Evolutionary conservation across 2,329 filamentous ascomycete genomes (phyloP).

Genomic region (Nothopassalora personata): DNA sequence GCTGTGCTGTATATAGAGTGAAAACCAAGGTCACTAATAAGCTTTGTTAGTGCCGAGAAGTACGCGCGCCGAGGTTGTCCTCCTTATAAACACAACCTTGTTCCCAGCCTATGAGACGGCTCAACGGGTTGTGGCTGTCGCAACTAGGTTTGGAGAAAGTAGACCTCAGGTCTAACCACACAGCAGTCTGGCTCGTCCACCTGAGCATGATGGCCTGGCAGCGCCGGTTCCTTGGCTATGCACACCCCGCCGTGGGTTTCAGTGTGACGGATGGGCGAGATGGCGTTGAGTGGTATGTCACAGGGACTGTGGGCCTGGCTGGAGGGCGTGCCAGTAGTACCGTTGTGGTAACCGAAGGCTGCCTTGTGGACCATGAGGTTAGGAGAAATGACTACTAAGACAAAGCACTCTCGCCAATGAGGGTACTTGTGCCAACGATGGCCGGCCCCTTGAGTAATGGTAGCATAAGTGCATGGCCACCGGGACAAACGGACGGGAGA

Average conservation of each 20-base stretch:
- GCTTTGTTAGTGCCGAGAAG: too few species aligned
- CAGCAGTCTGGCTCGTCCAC: neutral
- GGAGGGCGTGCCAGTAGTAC: conserved; percentile 6
- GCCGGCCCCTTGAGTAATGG: conserved; percentile 9
- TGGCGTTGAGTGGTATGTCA: conserved; percentile 4
- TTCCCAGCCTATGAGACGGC: neutral
- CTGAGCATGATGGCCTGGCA: conserved; percentile 1
- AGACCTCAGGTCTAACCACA: neutral
- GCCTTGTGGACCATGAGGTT: conserved; percentile 18
- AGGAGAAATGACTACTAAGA: conserved; percentile 18
- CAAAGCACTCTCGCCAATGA: conserved; percentile 13
- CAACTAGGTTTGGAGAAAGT: neutral
- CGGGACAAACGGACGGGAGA: neutral
- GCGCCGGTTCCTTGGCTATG: conserved; percentile 1
- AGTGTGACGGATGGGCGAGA: neutral
- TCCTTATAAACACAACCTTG: too few species aligned
- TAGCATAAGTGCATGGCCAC: neutral
- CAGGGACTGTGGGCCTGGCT: neutral
- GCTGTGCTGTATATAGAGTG: too few species aligned
- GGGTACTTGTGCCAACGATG: conserved; percentile 5
- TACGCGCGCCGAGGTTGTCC: too few species aligned
- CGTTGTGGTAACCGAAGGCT: conserved; percentile 2
- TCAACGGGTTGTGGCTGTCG: neutral
- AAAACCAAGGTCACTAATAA: too few species aligned
- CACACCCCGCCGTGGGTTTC: neutral